phyloP scores from a whole-genome alignment of 768 basidiomycete species.

The Tephrocybe sp. region DNA sequence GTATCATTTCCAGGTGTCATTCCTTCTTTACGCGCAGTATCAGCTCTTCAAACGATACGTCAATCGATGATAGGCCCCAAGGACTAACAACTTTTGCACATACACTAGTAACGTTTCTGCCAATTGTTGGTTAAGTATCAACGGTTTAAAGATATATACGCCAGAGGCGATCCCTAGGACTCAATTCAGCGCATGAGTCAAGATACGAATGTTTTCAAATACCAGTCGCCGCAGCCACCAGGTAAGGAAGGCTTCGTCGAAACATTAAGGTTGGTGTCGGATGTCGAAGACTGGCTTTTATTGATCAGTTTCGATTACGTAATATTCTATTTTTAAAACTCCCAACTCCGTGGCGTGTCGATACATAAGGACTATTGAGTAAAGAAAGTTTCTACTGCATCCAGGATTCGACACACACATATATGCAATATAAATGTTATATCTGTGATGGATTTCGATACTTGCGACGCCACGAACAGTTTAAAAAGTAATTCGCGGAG shows the following conservation, averaged over 20 bases:
- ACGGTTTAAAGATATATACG: conserved; percentile 65
- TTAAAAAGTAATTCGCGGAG: no score
- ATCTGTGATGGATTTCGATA: no score
- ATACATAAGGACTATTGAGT: no score
- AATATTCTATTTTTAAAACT: conserved; percentile 9
- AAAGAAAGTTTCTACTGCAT: no score
- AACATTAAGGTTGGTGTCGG: conserved; percentile 13
- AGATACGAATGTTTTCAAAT: conserved; percentile 1
- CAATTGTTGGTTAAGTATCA: conserved; percentile 26
- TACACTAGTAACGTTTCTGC: conserved; percentile 17
- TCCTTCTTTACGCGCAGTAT: background rate
- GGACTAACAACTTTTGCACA: background rate
- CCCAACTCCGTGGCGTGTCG: conserved; percentile 25
- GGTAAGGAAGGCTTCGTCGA: conserved; percentile 47
- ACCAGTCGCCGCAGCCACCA: conserved; percentile 64
- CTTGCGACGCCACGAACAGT: no score
- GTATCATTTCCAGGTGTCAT: background rate
- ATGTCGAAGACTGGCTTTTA: conserved; percentile 8
- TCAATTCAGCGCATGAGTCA: background rate
- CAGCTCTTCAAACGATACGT: conserved; percentile 4
- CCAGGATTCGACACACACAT: no score
- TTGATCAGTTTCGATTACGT: background rate
- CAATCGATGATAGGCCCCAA: conserved; percentile 1
- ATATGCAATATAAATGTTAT: no score
- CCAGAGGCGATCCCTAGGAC: conserved; percentile 58